phyloP scores from a whole-genome alignment of 1,139 yeast species.

The Blastobotrys capitulatus region DNA sequence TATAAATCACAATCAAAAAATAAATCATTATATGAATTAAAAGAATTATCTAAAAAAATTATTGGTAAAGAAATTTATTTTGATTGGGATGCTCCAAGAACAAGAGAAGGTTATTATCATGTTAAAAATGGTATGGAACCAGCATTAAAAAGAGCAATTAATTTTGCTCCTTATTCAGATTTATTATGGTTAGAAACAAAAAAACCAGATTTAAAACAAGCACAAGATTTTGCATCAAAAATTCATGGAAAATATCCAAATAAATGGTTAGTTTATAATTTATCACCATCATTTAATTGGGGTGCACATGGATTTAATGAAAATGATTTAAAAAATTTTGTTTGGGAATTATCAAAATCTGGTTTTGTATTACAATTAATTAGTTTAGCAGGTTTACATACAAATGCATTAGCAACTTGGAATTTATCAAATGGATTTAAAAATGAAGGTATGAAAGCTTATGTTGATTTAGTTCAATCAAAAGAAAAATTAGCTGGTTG shows the following conservation, averaged over 20 bases:
- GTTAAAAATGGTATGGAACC: constrained; percentile 47
- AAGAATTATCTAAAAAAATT: constrained; percentile 31
- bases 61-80: constrained; percentile 35
- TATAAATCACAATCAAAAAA: constrained; percentile 30
- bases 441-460: constrained; percentile 51
- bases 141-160: constrained; percentile 48
- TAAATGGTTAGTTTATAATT: constrained; percentile 51
- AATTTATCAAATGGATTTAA: constrained; percentile 44
- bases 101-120: constrained; percentile 52
- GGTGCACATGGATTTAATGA: constrained; percentile 48
- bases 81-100: constrained; percentile 56
- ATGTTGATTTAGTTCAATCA: constrained; percentile 47
- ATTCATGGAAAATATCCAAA: constrained; percentile 47
- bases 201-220: constrained; percentile 48
- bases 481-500: constrained; percentile 42
- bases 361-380: constrained; percentile 52
- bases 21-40: constrained; percentile 34
- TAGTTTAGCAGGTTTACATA: constrained; percentile 51
- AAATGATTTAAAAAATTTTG: constrained; percentile 42
- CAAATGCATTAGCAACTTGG: constrained; percentile 47
- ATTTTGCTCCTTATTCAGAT: constrained; percentile 54
- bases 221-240: constrained; percentile 42
- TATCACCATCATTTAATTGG: constrained; percentile 59
- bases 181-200: constrained; percentile 56
- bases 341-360: constrained; percentile 49